phyloP scores from a whole-genome alignment of 306 rosid genomes.

The Dalbergia cochinchinensis region DNA sequence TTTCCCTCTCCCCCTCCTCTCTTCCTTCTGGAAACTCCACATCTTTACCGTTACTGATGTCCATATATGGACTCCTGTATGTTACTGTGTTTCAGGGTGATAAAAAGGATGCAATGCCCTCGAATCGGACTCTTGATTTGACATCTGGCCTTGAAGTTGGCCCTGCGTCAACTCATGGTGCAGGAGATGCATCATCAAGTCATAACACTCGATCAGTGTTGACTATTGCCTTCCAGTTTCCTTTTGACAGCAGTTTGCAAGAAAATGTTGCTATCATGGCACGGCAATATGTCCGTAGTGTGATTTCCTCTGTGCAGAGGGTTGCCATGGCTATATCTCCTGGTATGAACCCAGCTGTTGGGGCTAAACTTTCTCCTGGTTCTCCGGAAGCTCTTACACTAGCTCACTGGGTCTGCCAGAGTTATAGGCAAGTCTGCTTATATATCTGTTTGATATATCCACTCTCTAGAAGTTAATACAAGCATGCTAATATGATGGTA shows the following conservation, averaged over 20 bases:
- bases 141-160: constrained; percentile 93
- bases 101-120: constrained; percentile 63
- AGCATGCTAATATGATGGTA: background rate
- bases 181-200: constrained; percentile 60
- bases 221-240: constrained; percentile 97
- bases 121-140: constrained; percentile 83
- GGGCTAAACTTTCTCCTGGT: constrained; percentile 77
- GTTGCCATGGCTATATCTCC: constrained; percentile 97
- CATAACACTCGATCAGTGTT: constrained; percentile 80
- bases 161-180: constrained; percentile 56
- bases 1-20: background rate
- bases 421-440: constrained; percentile 70
- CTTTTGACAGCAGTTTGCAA: constrained; percentile 81
- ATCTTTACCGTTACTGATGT: background rate
- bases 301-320: constrained; percentile 92
- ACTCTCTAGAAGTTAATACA: background rate
- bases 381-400: constrained; percentile 93
- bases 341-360: constrained; percentile 67
- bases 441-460: background rate
- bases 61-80: background rate
- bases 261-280: constrained; percentile 91
- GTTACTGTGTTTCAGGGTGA: constrained; percentile 64
- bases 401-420: constrained; percentile 92
- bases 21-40: background rate
- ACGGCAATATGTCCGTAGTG: constrained; percentile 84